Conservation (phyloP, 306 rosid genomes). For the Sechiopsis laciniata region DNA sequence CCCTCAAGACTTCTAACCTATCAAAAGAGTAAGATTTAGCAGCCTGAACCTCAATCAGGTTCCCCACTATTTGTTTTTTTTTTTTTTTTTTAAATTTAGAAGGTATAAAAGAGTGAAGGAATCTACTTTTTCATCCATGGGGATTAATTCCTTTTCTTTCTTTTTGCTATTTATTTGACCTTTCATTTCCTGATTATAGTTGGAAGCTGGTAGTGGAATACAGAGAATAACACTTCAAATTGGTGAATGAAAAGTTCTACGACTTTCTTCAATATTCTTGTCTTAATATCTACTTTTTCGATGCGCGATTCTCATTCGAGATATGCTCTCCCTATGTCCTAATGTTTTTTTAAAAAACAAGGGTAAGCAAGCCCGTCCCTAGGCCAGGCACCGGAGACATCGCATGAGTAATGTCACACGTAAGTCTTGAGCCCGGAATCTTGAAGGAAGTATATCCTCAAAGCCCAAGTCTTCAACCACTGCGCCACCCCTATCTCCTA, state of each 20-base stretch:
- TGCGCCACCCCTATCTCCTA: not conserved
- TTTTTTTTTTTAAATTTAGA: too few relatives aligned
- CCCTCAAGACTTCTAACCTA: not conserved
- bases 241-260: not conserved
- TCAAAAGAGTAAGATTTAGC: not conserved
- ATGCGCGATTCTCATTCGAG: not conserved
- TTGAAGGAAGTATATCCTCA: too few relatives aligned
- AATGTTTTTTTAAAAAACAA: too few relatives aligned
- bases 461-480: too few relatives aligned
- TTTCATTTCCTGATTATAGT: slow-evolving; percentile 19
- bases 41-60: not conserved
- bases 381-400: too few relatives aligned
- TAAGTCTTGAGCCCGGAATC: too few relatives aligned
- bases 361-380: too few relatives aligned
- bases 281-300: not conserved
- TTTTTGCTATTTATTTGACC: not conserved
- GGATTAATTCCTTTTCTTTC: slow-evolving; percentile 4
- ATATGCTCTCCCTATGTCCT: not conserved
- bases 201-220: slow-evolving; percentile 2
- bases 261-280: not conserved
- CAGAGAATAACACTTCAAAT: slow-evolving; percentile 4
- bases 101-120: slow-evolving; percentile 13
- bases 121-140: slow-evolving; percentile 3
- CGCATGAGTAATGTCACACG: too few relatives aligned
- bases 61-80: not conserved